Evolutionary conservation across 2,329 filamentous ascomycete species (phyloP).

Genomic region (Calonectria hongkongensis): DNA sequence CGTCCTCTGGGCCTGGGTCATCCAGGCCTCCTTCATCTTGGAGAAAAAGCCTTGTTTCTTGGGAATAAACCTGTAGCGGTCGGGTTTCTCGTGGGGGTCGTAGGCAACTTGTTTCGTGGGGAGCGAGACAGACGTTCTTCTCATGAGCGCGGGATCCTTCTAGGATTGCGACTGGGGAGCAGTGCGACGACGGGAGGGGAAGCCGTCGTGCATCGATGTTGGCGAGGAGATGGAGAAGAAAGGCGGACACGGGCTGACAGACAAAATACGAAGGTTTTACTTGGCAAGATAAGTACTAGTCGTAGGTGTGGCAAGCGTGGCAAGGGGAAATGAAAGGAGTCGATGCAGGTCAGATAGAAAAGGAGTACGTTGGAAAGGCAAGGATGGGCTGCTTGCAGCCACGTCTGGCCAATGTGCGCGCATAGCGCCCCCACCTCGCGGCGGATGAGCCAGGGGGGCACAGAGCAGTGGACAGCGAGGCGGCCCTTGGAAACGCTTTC

Average conservation of each 20-base stretch:
- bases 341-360: slow-evolving; percentile 30
- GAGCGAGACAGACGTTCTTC: slow-evolving; percentile 79
- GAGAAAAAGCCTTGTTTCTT: slow-evolving; percentile 69
- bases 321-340: slow-evolving; percentile 42
- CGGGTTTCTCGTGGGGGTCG: slow-evolving; percentile 80
- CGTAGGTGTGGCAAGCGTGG: slow-evolving; percentile 43
- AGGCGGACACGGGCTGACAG: slow-evolving; percentile 28
- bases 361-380: slow-evolving; percentile 23
- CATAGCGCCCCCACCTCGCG: slow-evolving; percentile 32
- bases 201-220: slow-evolving; percentile 52
- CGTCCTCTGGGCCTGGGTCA: slow-evolving; percentile 79
- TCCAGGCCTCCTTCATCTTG: slow-evolving; percentile 75
- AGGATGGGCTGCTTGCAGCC: slow-evolving; percentile 26
- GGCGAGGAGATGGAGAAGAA: slow-evolving; percentile 31
- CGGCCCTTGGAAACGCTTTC: slow-evolving; percentile 8
- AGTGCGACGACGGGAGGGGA: slow-evolving; percentile 43
- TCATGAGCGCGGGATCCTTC: slow-evolving; percentile 67
- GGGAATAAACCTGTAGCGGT: slow-evolving; percentile 72
- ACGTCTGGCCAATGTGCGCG: slow-evolving; percentile 49
- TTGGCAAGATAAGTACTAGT: slow-evolving; percentile 27
- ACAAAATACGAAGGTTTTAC: slow-evolving; percentile 22
- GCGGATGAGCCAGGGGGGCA: slow-evolving; percentile 44
- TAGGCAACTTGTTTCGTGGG: slow-evolving; percentile 75
- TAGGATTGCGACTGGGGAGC: slow-evolving; percentile 42
- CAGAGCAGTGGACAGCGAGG: slow-evolving; percentile 25